Conservation (phyloP, 192 early-diverging fungal genomes). For the Coemansia sp. region DNA sequence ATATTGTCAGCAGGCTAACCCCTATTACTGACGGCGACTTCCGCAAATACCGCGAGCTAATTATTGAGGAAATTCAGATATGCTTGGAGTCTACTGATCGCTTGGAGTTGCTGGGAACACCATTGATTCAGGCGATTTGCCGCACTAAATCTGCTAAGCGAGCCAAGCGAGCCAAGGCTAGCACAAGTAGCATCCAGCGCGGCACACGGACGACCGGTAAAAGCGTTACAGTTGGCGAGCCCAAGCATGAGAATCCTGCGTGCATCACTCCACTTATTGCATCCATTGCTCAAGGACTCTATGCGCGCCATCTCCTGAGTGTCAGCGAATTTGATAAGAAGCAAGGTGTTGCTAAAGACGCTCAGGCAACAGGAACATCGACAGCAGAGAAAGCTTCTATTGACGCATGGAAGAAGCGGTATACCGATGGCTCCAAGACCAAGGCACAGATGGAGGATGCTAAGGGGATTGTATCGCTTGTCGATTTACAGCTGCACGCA, state of each 20-base stretch:
- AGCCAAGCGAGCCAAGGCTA: conserved; percentile 8
- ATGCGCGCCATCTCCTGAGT: conserved; percentile 40
- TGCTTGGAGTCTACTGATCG: conserved; percentile 25
- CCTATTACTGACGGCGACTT: conserved; percentile 31
- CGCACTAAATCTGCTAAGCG: conserved; percentile 1
- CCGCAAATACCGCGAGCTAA: conserved; percentile 29
- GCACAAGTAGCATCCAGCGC: conserved; percentile 7
- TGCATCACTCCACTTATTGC: conserved; percentile 49
- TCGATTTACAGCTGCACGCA: conserved; percentile 18
- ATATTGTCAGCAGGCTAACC: conserved; percentile 18
- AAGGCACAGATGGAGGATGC: conserved; percentile 15
- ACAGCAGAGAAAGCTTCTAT: not conserved
- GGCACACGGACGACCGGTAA: conserved; percentile 7
- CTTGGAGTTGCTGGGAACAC: conserved; percentile 21
- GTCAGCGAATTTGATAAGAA: conserved; percentile 25
- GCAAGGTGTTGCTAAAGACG: not conserved
- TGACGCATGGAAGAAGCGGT: conserved; percentile 28
- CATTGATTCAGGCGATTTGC: conserved; percentile 32
- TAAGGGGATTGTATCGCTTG: conserved; percentile 28
- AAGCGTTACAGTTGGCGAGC: conserved; percentile 12
- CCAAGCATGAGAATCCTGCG: conserved; percentile 44
- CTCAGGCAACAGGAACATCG: not conserved
- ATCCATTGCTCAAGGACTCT: conserved; percentile 47
- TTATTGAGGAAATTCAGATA: conserved; percentile 39
- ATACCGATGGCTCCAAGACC: conserved; percentile 17